Evolutionary conservation across 805 yeast species (phyloP), one percentile per base, ranked within the genome.

Genomic region (Metschnikowia picachoensis): DNA sequence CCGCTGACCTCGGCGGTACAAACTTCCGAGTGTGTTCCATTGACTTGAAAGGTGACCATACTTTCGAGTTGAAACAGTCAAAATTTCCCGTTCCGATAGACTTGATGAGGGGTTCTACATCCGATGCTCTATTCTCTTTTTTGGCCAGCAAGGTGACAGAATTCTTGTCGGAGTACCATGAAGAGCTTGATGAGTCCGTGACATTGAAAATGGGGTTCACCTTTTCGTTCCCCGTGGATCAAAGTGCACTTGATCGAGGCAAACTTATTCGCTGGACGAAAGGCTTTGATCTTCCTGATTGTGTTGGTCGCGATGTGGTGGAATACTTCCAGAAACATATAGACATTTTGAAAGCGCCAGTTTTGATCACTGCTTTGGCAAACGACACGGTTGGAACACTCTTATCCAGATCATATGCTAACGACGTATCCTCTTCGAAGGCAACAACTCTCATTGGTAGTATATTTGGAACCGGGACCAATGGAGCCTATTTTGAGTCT

Each of bases 401-500:
- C 50, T 73, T 92, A 60, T 83, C 96, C 9, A 82, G 96, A 58
- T 85, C 97, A 27, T 92, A 92, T 68, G 73, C 87, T 4, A 80
- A 87, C 31, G 72, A 77, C 42, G 75, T 81, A 33, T 65, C 76
- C 16, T 77, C 82, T 50, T 77, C 83, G 41, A 82, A 80, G 49
- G 81, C 94, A 39, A 82, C 81, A 47, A 87, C 97, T 9, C 77
- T 86, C 8, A 74, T 91, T 54, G 98, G 99, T 40, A 83, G 91
- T 51, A 92, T 92, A 52, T 88, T 91, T 60, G 99, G 99, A 55
- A 94, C 99, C 2, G 99, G 99, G 62, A 92, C 98, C 28, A 92
- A 92, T 66, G 97, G 97, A 51, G 96, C 97, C 13, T 92, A 94
- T 67, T 75, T 80, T 62, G 99, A 92, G 67, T 76, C 79, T 46